Conservation (phyloP, 441 rosid genomes). For the Monsonia emarginata region DNA sequence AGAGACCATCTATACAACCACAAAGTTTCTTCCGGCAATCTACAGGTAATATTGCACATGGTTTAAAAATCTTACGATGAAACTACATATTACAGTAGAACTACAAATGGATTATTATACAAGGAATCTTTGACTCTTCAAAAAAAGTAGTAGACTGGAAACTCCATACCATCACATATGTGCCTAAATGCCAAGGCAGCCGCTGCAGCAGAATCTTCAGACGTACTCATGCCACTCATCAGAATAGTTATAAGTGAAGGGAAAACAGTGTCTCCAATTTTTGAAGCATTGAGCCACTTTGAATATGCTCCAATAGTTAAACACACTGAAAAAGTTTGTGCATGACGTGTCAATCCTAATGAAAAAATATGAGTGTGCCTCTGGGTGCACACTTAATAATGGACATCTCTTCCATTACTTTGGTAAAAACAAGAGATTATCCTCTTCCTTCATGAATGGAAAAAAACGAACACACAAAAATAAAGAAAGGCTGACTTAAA, state of each 20-base stretch:
- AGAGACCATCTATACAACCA: constrained; percentile 69
- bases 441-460: not conserved
- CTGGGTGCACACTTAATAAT: not conserved
- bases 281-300: constrained; percentile 84
- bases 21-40: constrained; percentile 88
- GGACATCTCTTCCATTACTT: not conserved
- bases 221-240: constrained; percentile 83
- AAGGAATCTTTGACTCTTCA: not conserved
- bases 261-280: constrained; percentile 58
- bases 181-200: constrained; percentile 95
- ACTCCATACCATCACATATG: constrained; percentile 68
- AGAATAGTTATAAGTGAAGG: constrained; percentile 69
- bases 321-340: constrained; percentile 57
- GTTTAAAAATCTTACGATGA: not conserved
- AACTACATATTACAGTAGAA: not conserved
- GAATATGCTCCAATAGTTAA: constrained; percentile 92
- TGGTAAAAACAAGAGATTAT: not conserved
- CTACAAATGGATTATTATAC: not conserved
- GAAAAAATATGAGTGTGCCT: not conserved
- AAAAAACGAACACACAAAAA: not conserved
- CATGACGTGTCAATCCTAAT: not conserved
- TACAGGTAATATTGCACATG: constrained; percentile 23
- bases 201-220: constrained; percentile 96
- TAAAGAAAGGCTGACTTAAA: not conserved
- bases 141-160: constrained; percentile 4